These are phyloP conservation scores for Geosiphon pyriformis DNA, from an alignment of 192 early-diverging fungal species.

Conservation along the genomic window DNA sequence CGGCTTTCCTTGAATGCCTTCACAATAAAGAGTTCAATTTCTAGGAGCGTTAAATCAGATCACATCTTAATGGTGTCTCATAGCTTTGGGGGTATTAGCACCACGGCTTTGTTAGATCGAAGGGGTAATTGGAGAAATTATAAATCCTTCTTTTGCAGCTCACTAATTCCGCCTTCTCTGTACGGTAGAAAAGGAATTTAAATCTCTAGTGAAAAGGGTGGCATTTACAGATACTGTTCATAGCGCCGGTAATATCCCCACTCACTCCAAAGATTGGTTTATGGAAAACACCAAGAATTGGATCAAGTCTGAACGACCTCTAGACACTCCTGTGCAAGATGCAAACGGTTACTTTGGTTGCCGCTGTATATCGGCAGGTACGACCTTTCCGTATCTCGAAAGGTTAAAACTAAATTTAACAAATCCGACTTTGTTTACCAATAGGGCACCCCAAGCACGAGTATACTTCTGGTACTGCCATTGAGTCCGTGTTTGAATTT, in stretches of 20 bases:
- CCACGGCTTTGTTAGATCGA: not conserved
- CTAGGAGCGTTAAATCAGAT: not conserved
- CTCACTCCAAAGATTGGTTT: constrained; percentile 8
- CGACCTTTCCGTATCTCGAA: no score
- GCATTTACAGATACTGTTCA: constrained; percentile 20
- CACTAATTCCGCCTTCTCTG: not conserved
- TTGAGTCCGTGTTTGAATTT: constrained; percentile 13
- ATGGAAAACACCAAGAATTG: constrained; percentile 5
- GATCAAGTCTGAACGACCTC: constrained; percentile 22
- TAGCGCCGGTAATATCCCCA: not conserved
- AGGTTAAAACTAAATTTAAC: constrained; percentile 1
- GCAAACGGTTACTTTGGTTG: constrained; percentile 21
- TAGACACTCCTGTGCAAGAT: not conserved
- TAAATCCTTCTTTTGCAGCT: not conserved
- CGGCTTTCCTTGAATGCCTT: no score
- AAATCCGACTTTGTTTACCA: not conserved
- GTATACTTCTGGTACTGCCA: constrained; percentile 23
- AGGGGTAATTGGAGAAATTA: not conserved
- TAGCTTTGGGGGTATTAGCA: constrained; percentile 21
- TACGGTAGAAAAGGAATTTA: constrained; percentile 9
- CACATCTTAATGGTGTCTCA: constrained; percentile 9
- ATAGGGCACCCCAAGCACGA: constrained; percentile 27
- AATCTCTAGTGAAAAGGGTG: constrained; percentile 2
- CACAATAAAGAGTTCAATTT: no score
- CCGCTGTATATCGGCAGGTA: constrained; percentile 28